Evolutionary conservation across 495 filamentous ascomycete genomes (phyloP), one percentile per base, ranked within the genome.

Genomic region (Podospora anserina): DNA sequence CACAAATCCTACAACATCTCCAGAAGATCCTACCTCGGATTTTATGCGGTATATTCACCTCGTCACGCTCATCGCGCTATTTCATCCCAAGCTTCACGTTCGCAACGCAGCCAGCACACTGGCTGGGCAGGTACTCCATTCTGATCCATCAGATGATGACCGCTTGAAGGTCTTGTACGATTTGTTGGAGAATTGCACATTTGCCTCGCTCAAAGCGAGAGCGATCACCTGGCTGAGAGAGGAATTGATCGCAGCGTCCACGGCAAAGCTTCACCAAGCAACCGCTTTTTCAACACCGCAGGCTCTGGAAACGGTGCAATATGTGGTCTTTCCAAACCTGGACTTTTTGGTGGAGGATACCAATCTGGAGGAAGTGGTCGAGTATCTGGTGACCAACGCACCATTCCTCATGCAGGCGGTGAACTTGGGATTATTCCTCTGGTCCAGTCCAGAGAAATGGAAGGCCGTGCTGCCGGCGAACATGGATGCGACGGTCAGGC

Each of bases 181-280:
- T 60, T 89, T 94, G 3, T 82, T 98, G 30, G 89, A 95, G 77
- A 87, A 96, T 69, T 91, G 90, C 71, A 88, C 90, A 5, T 92
- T 88, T 74, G 85, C 91, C 27, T 85, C 90, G 2, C 84, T 95
- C 58, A 93, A 92, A 70, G 93, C 90, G 16, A 89, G 87, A 65
- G 93, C 94, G 0, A 86, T 98, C 13, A 85, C 86, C 27, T 97
- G 96, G 91, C 80, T 97, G 4, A 94, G 93, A 75, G 88, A 93
- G 63, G 94, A 97, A 76, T 85, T 94, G 2, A 80, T 94, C 16
- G 78, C 80, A 26, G 81, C 87, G 71, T 58, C 61, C 19, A 49
- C 39, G 15, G 39, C 13, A 49, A 16, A 81, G 73, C 28, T 61
- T 56, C 39, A 61, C 27, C 56, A 13, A 19, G 13, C 69, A 74